These are phyloP conservation scores for Arthrocladium fulminans DNA, from an alignment of 2,329 filamentous ascomycete species.

Conservation along the genomic window DNA sequence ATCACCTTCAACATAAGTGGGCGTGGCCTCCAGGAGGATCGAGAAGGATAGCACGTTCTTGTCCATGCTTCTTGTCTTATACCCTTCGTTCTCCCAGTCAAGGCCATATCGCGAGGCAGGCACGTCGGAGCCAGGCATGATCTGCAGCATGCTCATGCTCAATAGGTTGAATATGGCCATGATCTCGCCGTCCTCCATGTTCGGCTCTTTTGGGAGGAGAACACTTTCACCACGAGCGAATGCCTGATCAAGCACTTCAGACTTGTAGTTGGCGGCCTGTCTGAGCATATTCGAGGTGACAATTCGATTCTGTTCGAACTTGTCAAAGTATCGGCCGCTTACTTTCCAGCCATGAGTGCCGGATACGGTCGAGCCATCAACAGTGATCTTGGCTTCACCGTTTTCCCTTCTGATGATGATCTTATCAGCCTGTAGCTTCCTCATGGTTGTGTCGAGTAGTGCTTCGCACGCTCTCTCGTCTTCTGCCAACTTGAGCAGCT, in stretches of 20 bases:
- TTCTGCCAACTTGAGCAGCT: slow-evolving; percentile 20
- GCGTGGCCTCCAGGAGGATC: slow-evolving; percentile 31
- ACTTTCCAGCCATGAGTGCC: slow-evolving; percentile 12
- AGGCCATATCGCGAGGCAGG: slow-evolving; percentile 39
- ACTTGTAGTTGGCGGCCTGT: slow-evolving; percentile 36
- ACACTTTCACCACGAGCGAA: slow-evolving; percentile 24
- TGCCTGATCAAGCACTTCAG: slow-evolving; percentile 31
- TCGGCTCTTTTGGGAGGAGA: slow-evolving; percentile 24
- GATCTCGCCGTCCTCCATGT: slow-evolving; percentile 22
- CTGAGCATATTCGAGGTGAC: slow-evolving; percentile 34
- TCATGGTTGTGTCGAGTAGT: slow-evolving; percentile 32
- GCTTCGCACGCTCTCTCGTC: slow-evolving; percentile 18
- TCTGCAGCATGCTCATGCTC: slow-evolving; percentile 27
- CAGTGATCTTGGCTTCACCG: slow-evolving; percentile 4
- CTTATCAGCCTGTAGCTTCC: slow-evolving; percentile 28
- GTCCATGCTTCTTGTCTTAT: slow-evolving; percentile 40
- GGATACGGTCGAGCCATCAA: slow-evolving; percentile 7
- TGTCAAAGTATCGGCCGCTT: slow-evolving; percentile 26
- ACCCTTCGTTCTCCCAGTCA: slow-evolving; percentile 33
- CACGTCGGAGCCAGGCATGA: slow-evolving; percentile 31
- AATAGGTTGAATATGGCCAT: slow-evolving; percentile 24
- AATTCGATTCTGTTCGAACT: slow-evolving; percentile 32
- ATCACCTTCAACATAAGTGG: slow-evolving; percentile 34
- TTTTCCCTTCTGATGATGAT: slow-evolving; percentile 9
- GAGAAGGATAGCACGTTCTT: slow-evolving; percentile 35